These are phyloP conservation scores for Globisporangium emineosum DNA, from an alignment of 352 stramenopile species.

Conservation along the genomic window DNA sequence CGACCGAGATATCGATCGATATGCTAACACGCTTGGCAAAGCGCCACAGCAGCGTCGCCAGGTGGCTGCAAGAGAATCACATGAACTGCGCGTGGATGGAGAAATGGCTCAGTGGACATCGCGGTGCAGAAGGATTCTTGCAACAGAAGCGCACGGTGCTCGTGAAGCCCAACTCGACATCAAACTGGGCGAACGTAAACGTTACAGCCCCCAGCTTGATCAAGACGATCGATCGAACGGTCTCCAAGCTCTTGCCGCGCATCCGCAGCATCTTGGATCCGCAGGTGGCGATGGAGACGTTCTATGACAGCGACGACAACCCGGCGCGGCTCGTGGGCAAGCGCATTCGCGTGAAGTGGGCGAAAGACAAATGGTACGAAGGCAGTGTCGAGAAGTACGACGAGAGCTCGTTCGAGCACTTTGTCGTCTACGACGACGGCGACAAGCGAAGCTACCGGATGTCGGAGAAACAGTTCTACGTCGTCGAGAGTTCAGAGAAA, in stretches of 20 bases:
- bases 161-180: conserved; percentile 84
- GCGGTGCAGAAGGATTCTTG: conserved; percentile 57
- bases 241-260: conserved; percentile 56
- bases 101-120: conserved; percentile 75
- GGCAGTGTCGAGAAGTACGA: conserved; percentile 76
- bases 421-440: conserved; percentile 83
- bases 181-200: conserved; percentile 70
- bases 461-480: conserved; percentile 87
- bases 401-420: conserved; percentile 76
- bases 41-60: conserved; percentile 53
- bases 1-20: conserved; percentile 81
- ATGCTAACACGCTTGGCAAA: conserved; percentile 85
- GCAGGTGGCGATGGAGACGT: conserved; percentile 47
- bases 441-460: conserved; percentile 87
- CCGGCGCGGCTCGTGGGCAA: conserved; percentile 77
- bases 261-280: conserved; percentile 50
- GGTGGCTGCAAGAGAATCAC: conserved; percentile 68
- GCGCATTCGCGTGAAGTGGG: conserved; percentile 85
- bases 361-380: conserved; percentile 89
- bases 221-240: conserved; percentile 61
- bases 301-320: conserved; percentile 90
- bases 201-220: conserved; percentile 49
- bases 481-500: conserved; percentile 37
- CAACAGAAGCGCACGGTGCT: conserved; percentile 77
- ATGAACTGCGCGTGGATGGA: conserved; percentile 77